phyloP scores from a whole-genome alignment of 1,284 basidiomycete species.

The Apiotrichum montevideense region DNA sequence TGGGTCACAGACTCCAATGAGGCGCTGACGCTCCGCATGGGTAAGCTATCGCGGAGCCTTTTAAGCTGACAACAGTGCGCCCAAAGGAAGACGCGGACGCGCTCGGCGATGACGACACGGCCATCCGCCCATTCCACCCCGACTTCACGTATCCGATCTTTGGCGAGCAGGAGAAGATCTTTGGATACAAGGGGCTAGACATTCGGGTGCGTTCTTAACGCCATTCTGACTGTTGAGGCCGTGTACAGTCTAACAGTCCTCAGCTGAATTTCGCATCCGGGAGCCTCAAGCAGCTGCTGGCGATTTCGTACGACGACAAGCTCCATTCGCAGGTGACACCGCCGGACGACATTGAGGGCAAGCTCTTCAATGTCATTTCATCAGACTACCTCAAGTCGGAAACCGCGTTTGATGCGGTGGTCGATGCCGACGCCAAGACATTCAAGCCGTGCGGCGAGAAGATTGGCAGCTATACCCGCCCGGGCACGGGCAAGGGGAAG shows the following conservation, averaged over 20 bases:
- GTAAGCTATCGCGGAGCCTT: constrained; percentile 47
- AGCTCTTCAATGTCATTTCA: constrained; percentile 71
- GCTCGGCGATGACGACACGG: constrained; percentile 57
- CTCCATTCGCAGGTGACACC: constrained; percentile 63
- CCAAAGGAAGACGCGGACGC: constrained; percentile 58
- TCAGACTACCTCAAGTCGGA: constrained; percentile 65
- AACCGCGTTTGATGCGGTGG: constrained; percentile 58
- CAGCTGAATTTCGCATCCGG: constrained; percentile 82
- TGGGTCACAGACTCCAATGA: constrained; percentile 61
- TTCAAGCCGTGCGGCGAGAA: constrained; percentile 74
- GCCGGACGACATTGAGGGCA: constrained; percentile 80
- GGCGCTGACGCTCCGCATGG: constrained; percentile 63
- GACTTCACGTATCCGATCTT: constrained; percentile 90
- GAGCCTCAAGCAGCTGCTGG: constrained; percentile 68
- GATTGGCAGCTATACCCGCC: constrained; percentile 67
- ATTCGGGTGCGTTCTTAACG: constrained; percentile 60
- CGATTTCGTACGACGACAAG: constrained; percentile 62
- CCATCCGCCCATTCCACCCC: constrained; percentile 63
- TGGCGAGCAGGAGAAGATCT: constrained; percentile 93
- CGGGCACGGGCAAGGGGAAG: constrained; percentile 45
- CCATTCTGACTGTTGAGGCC: too few species aligned
- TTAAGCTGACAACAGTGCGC: constrained; percentile 47
- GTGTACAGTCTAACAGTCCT: too few species aligned
- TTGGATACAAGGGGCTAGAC: constrained; percentile 77
- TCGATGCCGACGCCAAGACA: constrained; percentile 63